Percentiles rank a stretch among this genome's conserved stretches.
These are phyloP conservation scores for Meredithiella fracta DNA, from an alignment of 2,329 filamentous ascomycete species.

Conservation along the genomic window DNA sequence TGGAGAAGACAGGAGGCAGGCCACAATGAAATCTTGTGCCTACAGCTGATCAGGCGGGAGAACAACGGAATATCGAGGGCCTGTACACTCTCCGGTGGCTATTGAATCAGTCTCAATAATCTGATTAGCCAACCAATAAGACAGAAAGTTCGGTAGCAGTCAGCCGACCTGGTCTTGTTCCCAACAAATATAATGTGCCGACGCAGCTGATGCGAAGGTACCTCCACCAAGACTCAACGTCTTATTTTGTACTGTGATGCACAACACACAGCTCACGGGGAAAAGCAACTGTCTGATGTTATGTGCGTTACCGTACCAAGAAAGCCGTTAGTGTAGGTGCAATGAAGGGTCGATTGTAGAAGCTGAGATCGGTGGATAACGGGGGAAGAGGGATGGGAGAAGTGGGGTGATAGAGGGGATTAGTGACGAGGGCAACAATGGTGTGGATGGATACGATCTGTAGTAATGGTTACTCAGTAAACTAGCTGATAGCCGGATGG, in stretches of 20 bases:
- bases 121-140: neutral
- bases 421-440: too few species aligned
- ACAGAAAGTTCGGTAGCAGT: neutral
- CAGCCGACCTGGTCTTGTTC: neutral
- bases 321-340: neutral
- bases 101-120: too few species aligned
- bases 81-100: neutral
- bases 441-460: too few species aligned
- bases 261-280: neutral
- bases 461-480: too few species aligned
- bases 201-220: too few species aligned
- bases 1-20: too few species aligned
- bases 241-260: neutral
- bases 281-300: neutral
- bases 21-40: too few species aligned
- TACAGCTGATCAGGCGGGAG: too few species aligned
- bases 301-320: neutral
- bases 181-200: too few species aligned
- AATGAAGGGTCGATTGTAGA: neutral
- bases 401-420: neutral
- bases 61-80: neutral
- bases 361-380: neutral
- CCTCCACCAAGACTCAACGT: neutral
- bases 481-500: too few species aligned
- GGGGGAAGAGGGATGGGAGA: neutral